phyloP scores from a whole-genome alignment of 805 yeast genomes.

The Phaffomyces opuntiae region DNA sequence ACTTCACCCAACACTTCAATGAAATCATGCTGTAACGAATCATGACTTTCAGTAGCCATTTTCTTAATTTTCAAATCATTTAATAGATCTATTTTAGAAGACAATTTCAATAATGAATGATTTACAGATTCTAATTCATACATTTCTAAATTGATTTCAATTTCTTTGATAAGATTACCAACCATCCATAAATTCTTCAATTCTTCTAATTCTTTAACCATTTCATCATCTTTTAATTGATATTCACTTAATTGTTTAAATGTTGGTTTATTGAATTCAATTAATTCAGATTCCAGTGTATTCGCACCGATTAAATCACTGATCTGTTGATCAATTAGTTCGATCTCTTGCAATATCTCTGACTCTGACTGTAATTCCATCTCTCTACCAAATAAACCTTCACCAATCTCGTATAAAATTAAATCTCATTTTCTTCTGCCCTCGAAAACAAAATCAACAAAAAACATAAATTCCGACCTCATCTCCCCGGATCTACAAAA shows the following conservation, averaged over 20 bases:
- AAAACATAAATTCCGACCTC: neutral
- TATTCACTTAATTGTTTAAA: constrained; percentile 13
- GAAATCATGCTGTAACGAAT: constrained; percentile 4
- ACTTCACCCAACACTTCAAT: neutral
- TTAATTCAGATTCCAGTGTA: constrained; percentile 7
- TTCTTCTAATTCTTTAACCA: constrained; percentile 13
- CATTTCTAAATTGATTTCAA: constrained; percentile 19
- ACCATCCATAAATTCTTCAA: constrained; percentile 21
- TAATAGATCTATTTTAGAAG: constrained; percentile 8
- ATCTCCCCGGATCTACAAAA: neutral
- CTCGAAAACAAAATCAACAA: neutral
- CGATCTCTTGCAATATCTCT: constrained; percentile 1
- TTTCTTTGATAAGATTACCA: constrained; percentile 17
- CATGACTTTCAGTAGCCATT: constrained; percentile 2
- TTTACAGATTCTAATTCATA: constrained; percentile 21
- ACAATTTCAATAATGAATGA: constrained; percentile 13
- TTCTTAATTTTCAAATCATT: neutral
- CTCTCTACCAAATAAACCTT: no score
- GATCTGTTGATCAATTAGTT: constrained; percentile 2
- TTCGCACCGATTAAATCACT: constrained; percentile 8
- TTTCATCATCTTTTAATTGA: constrained; percentile 14
- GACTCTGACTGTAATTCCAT: neutral
- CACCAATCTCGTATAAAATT: neutral
- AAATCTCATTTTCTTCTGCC: no score
- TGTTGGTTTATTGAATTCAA: constrained; percentile 6